phyloP scores from a whole-genome alignment of 2,329 filamentous ascomycete genomes.

The Pezicula radicicola region DNA sequence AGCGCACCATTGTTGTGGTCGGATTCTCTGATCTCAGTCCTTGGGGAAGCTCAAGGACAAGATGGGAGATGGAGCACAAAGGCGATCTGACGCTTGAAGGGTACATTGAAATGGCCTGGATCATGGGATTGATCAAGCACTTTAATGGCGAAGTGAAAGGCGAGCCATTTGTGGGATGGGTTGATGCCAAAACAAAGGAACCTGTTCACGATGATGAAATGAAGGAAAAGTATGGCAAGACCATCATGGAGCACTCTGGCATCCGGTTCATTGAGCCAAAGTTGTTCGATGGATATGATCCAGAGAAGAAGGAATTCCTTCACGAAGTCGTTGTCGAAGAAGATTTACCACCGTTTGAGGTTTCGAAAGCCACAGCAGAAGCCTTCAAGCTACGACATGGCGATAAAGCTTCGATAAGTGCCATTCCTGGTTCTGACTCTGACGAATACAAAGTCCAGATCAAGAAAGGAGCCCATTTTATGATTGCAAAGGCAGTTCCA shows the following conservation, averaged over 20 bases:
- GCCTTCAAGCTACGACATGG: constrained; percentile 95
- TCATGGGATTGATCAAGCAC: constrained; percentile 98
- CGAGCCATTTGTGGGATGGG: constrained; percentile 79
- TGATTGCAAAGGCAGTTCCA: constrained; percentile 91
- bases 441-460: constrained; percentile 89
- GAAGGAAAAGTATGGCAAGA: constrained; percentile 92
- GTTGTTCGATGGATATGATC: constrained; percentile 88
- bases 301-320: constrained; percentile 93
- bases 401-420: constrained; percentile 68
- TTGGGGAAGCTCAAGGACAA: constrained; percentile 93
- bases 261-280: constrained; percentile 95
- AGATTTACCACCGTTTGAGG: constrained; percentile 90
- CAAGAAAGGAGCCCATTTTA: constrained; percentile 87
- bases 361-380: constrained; percentile 89
- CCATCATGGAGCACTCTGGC: constrained; percentile 89
- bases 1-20: constrained; percentile 40
- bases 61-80: constrained; percentile 97
- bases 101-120: constrained; percentile 97
- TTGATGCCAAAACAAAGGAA: constrained; percentile 87
- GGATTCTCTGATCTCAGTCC: constrained; percentile 92
- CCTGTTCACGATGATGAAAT: constrained; percentile 95
- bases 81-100: constrained; percentile 94
- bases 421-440: constrained; percentile 84
- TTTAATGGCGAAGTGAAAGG: constrained; percentile 92
- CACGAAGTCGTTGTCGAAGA: constrained; percentile 96